Evolutionary conservation across 2,329 filamentous ascomycete genomes (phyloP), one percentile per base, ranked within the genome.

Genomic region (Diaporthe sp.): DNA sequence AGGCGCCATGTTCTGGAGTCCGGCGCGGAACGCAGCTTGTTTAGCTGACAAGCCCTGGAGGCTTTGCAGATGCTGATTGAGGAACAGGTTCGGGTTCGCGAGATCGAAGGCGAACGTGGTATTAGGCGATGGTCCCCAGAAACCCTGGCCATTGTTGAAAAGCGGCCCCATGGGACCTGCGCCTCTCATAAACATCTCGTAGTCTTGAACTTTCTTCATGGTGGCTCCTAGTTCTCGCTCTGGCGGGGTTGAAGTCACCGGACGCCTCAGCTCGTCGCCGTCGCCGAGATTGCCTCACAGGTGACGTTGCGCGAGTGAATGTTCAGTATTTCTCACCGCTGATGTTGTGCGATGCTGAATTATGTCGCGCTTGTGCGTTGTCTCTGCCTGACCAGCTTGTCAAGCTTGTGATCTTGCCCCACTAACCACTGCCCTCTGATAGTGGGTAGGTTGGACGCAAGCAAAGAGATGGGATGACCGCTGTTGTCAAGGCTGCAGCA

Each of bases 291-390:
- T 62, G 46, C 28, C 31, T 25, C 13, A 3, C 9, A 12, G 25
- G 15, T 34, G 71, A 73, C 34, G 58, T 73, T 73, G 71, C 25
- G 25, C 71, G 58, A 65, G 31, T 73, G 34, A n/a, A 5, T 37
- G n/a, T 25, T 46, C 8, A 65, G 51, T 53, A 51, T 65, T 62
- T 2, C 49, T 73, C 71, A 73, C 71, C 71, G 71, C 71, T 46
- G 58, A 61, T 73, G 46, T 13, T 73, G 71, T 73, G 46, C 58
- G 17, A 73, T 65, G 37, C 8, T 10, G 4, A 6, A 2, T 2
- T 15, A 7, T 44, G 71, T 65, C 6, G 25, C 37, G 31, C 22
- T 17, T n/a, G 3, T 73, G 17, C 13, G 12, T n/a, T n/a, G 19
- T 65, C 25, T 42, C 61, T 57, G 44, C 44, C 57, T 44, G 25